These are phyloP conservation scores for Pyricularia sp. DNA, from an alignment of 2,329 filamentous ascomycete genomes.

Conservation along the genomic window DNA sequence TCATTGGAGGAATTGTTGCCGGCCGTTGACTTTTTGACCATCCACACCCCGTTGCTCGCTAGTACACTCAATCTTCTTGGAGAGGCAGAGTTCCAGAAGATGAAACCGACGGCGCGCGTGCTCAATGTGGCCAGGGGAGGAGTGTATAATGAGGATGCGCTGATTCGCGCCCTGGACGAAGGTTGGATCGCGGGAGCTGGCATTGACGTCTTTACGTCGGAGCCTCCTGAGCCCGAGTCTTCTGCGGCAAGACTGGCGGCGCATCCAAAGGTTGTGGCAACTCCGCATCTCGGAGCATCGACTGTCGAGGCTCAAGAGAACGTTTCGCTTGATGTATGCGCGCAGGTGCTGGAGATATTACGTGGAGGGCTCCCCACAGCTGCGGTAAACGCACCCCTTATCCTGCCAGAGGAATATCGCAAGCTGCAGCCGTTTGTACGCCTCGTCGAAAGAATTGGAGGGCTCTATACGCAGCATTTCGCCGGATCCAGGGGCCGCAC, in stretches of 20 bases:
- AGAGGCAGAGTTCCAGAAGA: conserved; percentile 53
- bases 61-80: conserved; percentile 68
- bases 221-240: conserved; percentile 51
- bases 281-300: conserved; percentile 71
- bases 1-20: conserved; percentile 53
- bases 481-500: conserved; percentile 29
- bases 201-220: conserved; percentile 70
- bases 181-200: conserved; percentile 69
- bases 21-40: conserved; percentile 65
- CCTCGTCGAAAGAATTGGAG: conserved; percentile 71
- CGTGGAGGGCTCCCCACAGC: conserved; percentile 63
- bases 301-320: conserved; percentile 80
- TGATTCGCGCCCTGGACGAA: conserved; percentile 60
- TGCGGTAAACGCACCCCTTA: conserved; percentile 74
- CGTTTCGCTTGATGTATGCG: conserved; percentile 22
- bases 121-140: conserved; percentile 75
- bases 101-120: conserved; percentile 66
- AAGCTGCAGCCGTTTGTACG: conserved; percentile 69
- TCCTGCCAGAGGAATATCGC: conserved; percentile 70
- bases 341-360: conserved; percentile 54
- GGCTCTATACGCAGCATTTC: conserved; percentile 71
- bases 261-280: conserved; percentile 66
- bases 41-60: conserved; percentile 72
- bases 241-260: conserved; percentile 53
- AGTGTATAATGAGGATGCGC: conserved; percentile 67